Conservation (phyloP, 2,329 filamentous ascomycete species). For the Dactylonectria macrodidyma region DNA sequence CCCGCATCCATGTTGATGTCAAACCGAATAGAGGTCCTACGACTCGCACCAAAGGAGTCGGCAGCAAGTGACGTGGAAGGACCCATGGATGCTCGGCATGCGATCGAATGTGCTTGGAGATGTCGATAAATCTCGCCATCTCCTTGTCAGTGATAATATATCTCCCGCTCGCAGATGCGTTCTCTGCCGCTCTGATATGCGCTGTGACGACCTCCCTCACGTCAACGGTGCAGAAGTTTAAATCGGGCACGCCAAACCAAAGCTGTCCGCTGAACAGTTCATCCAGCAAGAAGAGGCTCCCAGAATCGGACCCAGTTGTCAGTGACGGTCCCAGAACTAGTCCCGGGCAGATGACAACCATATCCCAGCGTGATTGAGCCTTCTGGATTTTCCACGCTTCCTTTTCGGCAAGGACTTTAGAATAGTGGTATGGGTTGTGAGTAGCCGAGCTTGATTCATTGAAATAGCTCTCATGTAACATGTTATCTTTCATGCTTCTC, state of each 20-base stretch:
- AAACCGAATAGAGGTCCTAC: neutral
- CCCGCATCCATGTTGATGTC: neutral
- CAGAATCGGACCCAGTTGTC: neutral
- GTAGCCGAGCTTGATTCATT: constrained; percentile 3
- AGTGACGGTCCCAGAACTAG: constrained; percentile 2
- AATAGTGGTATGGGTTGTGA: constrained; percentile 3
- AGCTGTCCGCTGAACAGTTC: neutral
- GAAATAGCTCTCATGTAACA: neutral
- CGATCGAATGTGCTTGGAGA: neutral
- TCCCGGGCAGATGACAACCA: constrained; percentile 4
- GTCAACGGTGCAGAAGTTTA: constrained; percentile 1
- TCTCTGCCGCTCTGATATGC: neutral
- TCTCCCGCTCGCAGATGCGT: constrained; percentile 1
- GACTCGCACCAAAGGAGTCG: neutral
- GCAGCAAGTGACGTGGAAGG: neutral
- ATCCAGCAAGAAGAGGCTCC: neutral
- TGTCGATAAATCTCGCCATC: neutral
- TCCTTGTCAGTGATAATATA: neutral
- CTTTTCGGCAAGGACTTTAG: neutral
- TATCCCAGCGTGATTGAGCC: neutral
- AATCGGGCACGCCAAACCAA: neutral
- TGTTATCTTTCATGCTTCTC: neutral
- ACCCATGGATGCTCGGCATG: neutral
- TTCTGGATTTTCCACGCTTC: constrained; percentile 1
- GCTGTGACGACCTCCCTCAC: constrained; percentile 1